Evolutionary conservation across 768 basidiomycete species (phyloP).

Genomic region (Coprinopsis sp.): DNA sequence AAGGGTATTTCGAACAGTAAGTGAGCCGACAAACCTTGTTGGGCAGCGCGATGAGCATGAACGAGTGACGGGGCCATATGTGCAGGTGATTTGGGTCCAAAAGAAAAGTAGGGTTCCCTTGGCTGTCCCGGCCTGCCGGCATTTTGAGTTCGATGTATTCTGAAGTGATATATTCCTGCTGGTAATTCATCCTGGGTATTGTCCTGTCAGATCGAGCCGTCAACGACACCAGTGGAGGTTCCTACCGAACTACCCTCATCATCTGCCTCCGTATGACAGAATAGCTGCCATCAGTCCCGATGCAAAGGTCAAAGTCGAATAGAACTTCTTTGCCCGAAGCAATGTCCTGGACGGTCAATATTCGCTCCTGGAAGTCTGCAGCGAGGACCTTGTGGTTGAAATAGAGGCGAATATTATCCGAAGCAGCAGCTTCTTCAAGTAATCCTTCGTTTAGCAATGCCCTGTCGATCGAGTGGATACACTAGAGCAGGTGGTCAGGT

Average conservation of each 20-base stretch:
- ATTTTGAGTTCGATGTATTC: constrained; percentile 97
- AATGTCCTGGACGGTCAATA: constrained; percentile 48
- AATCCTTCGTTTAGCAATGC: constrained; percentile 81
- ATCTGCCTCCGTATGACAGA: constrained; percentile 87
- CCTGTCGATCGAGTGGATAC: constrained; percentile 91
- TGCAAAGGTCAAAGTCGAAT: constrained; percentile 68
- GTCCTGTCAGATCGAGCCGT: constrained; percentile 16
- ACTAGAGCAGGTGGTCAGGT: constrained; percentile 44
- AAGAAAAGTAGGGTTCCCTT: constrained; percentile 64
- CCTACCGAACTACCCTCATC: constrained; percentile 91
- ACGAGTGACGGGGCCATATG: constrained; percentile 98
- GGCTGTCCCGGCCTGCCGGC: constrained; percentile 65
- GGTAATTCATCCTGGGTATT: constrained; percentile 80
- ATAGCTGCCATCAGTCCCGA: constrained; percentile 95
- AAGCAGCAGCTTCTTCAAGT: constrained; percentile 66
- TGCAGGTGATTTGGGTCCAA: constrained; percentile 96
- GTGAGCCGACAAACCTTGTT: constrained; percentile 68
- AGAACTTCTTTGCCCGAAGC: constrained; percentile 37
- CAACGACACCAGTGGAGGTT: constrained; percentile 23
- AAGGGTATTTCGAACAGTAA: constrained; percentile 7
- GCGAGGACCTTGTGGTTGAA: constrained; percentile 80
- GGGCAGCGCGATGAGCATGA: constrained; percentile 98
- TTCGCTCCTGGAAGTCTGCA: constrained; percentile 68
- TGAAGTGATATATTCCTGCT: constrained; percentile 92
- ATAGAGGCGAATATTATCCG: constrained; percentile 59